Base-by-base conservation (phyloP, 805 yeast genomes). In the Blastobotrys muscicola region DNA sequence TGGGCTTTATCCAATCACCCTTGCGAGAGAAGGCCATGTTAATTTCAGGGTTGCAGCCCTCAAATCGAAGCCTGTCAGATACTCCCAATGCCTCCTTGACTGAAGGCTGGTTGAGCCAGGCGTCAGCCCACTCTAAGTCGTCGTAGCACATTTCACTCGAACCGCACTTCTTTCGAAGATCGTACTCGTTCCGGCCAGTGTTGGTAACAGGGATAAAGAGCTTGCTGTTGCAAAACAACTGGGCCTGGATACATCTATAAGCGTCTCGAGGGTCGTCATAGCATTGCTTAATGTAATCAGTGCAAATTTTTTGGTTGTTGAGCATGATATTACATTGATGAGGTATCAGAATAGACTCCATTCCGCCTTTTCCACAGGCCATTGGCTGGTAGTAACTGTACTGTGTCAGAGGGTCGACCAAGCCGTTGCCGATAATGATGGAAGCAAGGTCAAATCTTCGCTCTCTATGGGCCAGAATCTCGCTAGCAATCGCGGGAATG, bases 321-420 rank as follows among this genome's bases (percentile, higher is more conserved):
- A 66, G 58, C 87, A 85, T 82, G 38, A 68, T 65, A 29, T 73
- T 72, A 67, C 95, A 85, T 49, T 76, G 77, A 43, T 74, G 78
- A n/a, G 78, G 79, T 10, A 71, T 66, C 49, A 85, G 66, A 3
- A 82, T 83, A n/a, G 85, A 68, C 15, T 76, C 75, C 53, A 74
- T 72, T 2, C 94, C 95, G 48, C 94, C 94, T 50, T 74, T 61
- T 40, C 94, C 87, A 65, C 97, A 90, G 3, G 94, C 94, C 97
- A 90, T 89, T 50, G 94, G 94, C 62, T 82, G 77, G 59, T 85
- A 87, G 62, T 79, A 78, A 46, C 74, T 74, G 57, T 82, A 80
- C 69, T 87, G 96, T 37, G 75, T 72, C 46, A 82, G 68, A 2
- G 94, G 82, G 61, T 86, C 94, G 31, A 95, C 85, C 53, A 89